Percentiles rank a stretch among this genome's conserved stretches.
These are phyloP conservation scores for Trichoderma sp. DNA, from an alignment of 2,329 filamentous ascomycete species.

Conservation along the genomic window DNA sequence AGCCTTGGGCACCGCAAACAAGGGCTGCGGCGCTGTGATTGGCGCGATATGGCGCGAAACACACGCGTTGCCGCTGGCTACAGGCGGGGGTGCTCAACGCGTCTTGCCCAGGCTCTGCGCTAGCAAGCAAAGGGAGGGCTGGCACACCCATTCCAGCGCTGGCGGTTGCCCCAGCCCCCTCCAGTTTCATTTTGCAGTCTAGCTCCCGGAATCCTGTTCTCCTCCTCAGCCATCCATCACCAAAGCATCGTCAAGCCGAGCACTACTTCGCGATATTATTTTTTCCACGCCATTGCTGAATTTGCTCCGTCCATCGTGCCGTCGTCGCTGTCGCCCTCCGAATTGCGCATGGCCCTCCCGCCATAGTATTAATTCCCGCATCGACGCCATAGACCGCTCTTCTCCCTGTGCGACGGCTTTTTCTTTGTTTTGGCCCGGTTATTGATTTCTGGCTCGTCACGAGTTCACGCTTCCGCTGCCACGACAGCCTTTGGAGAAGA, in stretches of 20 bases:
- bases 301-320: constrained; percentile 15
- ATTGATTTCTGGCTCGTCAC: constrained; percentile 19
- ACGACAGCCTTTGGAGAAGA: constrained; percentile 26
- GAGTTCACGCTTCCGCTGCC: constrained; percentile 26
- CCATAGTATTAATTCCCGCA: constrained; percentile 16
- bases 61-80: constrained; percentile 31
- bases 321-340: neutral
- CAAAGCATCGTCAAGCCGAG: constrained; percentile 27
- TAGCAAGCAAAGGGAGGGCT: constrained; percentile 28
- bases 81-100: constrained; percentile 22
- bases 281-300: neutral
- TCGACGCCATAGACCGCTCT: constrained; percentile 22
- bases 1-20: neutral
- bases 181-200: constrained; percentile 26
- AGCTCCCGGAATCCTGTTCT: constrained; percentile 27
- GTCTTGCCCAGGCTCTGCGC: constrained; percentile 2
- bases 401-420: constrained; percentile 15
- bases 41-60: constrained; percentile 34
- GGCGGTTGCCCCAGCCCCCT: constrained; percentile 30
- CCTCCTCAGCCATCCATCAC: constrained; percentile 29
- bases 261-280: constrained; percentile 9
- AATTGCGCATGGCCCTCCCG: constrained; percentile 2
- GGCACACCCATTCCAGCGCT: constrained; percentile 28
- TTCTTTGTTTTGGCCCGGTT: constrained; percentile 4
- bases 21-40: constrained; percentile 29